Evolutionary conservation across 495 filamentous ascomycete genomes (phyloP), one percentile per base, ranked within the genome.

Genomic region (Sporormia fimetaria): DNA sequence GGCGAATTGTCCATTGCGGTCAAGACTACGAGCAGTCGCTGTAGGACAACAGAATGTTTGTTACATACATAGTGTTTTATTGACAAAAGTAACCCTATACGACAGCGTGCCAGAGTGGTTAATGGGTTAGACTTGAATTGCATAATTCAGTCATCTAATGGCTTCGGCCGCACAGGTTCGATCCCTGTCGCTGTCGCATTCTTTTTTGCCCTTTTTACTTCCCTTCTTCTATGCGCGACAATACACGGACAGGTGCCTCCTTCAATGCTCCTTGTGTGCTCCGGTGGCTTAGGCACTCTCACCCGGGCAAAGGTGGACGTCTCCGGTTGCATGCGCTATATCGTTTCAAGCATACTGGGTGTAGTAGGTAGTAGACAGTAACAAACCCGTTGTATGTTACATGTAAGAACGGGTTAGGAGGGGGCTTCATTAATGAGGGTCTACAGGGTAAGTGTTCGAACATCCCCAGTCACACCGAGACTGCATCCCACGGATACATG

Each of bases 81-180:
- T 15, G n/a, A 35, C 16, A 28, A 8, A 16, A 23, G 23, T 18
- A n/a, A 33, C 21, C 37, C 33, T 1, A 21, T 28, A 14, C 24
- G 53, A 43, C 53, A 37, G 37, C 24, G 45, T 67, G 64, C 57
- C 64, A 57, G 64, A 67, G 64, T 67, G 66, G 66, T 69, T 67
- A 69, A 69, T 58, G 66, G 58, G 66, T 66, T 57, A 67, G 66
- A 69, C 66, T 67, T 67, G 65, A 67, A 67, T 66, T 42, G 4
- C 33, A 6, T 21, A 16, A 49, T 57, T 62, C 46, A 52, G 56
- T 37, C 50, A 68, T 68, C 65, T 67, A 57, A 63, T 67, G 63
- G 55, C 59, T 67, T 67, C 57, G 65, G 62, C 54, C 63, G 51
- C 65, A 57, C 55, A 66, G 57, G 65, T 68, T 68, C 65, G 59